phyloP scores from a whole-genome alignment of 129 eudicot genomes.

The Deinandra increscens region DNA sequence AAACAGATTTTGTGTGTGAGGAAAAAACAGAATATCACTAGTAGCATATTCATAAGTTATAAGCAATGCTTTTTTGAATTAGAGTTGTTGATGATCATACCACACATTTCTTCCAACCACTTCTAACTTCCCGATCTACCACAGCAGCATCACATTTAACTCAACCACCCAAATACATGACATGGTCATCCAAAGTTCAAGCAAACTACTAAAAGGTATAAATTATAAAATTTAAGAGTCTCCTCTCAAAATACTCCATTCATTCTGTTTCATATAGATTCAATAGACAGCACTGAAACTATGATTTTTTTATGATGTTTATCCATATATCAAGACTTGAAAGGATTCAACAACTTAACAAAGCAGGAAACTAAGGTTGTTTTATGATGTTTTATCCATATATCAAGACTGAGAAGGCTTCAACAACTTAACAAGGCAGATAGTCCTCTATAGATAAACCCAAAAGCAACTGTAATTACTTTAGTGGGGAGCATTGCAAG shows the following conservation, averaged over 20 bases:
- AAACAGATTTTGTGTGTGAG: background rate
- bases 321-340: no score
- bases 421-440: conserved; percentile 2
- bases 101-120: background rate
- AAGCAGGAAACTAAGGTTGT: background rate
- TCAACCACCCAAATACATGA: background rate
- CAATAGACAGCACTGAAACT: background rate
- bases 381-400: background rate
- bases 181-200: no score
- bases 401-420: background rate
- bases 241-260: background rate
- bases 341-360: no score
- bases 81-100: background rate
- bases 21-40: background rate
- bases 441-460: background rate
- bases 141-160: background rate
- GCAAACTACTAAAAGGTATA: no score
- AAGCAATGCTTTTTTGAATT: background rate
- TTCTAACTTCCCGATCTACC: background rate
- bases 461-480: background rate
- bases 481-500: background rate
- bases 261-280: background rate
- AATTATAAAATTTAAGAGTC: background rate
- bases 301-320: no score
- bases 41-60: background rate